These are phyloP conservation scores for Keithomyces neogunnii DNA, from an alignment of 2,329 filamentous ascomycete species.

Conservation along the genomic window DNA sequence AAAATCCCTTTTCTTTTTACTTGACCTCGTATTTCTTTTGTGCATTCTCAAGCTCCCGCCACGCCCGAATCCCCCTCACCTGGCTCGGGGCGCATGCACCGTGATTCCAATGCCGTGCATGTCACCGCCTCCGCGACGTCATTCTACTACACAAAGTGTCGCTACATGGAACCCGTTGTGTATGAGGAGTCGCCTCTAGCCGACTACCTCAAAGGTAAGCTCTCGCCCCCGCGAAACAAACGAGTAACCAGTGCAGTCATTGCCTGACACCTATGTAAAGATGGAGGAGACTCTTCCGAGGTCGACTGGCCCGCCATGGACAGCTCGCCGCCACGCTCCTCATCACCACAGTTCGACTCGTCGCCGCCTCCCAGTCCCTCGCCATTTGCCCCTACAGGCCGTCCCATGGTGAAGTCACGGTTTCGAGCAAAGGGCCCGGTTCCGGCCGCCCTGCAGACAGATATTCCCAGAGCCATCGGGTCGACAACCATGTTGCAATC, in stretches of 20 bases:
- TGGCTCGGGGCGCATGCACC: constrained; percentile 1
- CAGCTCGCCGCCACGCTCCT: constrained; percentile 23
- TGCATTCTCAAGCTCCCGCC: neutral
- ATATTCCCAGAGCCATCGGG: constrained; percentile 19
- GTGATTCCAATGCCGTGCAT: constrained; percentile 21
- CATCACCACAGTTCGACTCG: constrained; percentile 22
- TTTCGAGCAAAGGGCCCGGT: constrained; percentile 41
- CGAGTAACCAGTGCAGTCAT: neutral
- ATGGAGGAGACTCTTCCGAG: constrained; percentile 38
- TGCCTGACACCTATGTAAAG: constrained; percentile 16
- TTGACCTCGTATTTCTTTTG: neutral
- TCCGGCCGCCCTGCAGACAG: constrained; percentile 34
- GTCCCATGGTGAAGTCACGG: constrained; percentile 43
- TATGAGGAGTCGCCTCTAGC: constrained; percentile 82
- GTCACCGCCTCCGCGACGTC: constrained; percentile 17
- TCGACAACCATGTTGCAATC: constrained; percentile 30
- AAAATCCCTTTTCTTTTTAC: neutral
- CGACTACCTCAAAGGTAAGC: constrained; percentile 76
- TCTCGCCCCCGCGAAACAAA: neutral
- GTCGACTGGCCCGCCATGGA: constrained; percentile 37
- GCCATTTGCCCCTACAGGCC: constrained; percentile 48
- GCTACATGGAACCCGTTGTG: constrained; percentile 71
- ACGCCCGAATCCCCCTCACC: neutral
- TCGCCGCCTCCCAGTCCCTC: constrained; percentile 40
- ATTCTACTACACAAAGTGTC: constrained; percentile 11